A percentile compares a stretch with the other conserved stretches of the same genome.
Conservation (phyloP, 2,329 filamentous ascomycete species). For the Paraphaeosphaeria sporulosa region DNA sequence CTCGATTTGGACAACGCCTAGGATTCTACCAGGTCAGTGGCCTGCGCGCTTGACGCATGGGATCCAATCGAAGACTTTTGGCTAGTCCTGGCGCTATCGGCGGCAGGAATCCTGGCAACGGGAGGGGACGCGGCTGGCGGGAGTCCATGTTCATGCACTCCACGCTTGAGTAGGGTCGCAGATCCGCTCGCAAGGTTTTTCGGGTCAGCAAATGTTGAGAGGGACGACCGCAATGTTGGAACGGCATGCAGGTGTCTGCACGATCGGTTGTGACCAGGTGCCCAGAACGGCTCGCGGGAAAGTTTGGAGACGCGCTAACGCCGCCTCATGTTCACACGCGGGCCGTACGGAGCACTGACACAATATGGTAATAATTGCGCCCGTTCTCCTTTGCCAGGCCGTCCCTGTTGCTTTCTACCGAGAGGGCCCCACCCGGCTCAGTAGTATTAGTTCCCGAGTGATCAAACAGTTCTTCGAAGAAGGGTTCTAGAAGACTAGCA, state of each 20-base stretch:
- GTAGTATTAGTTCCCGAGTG: not conserved
- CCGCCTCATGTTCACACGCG: slow-evolving; percentile 1
- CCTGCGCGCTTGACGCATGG: not conserved
- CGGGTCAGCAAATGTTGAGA: slow-evolving; percentile 5
- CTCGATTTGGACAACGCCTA: not conserved
- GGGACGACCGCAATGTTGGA: not conserved
- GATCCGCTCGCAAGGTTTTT: not conserved
- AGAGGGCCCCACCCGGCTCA: not conserved
- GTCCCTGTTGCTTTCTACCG: not conserved
- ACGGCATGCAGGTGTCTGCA: not conserved
- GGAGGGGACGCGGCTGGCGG: not conserved
- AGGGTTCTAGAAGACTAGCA: not conserved
- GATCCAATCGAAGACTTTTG: not conserved
- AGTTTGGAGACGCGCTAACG: not conserved
- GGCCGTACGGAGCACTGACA: not conserved
- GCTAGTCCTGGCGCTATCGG: not conserved
- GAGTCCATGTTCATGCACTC: slow-evolving; percentile 4
- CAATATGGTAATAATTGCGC: not conserved
- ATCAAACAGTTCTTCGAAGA: not conserved
- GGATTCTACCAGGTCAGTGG: not conserved
- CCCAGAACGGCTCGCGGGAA: not conserved
- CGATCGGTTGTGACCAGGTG: not conserved
- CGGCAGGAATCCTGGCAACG: slow-evolving; percentile 4
- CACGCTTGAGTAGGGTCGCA: slow-evolving; percentile 3
- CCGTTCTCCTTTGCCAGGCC: not conserved